A percentile compares a stretch with the other conserved stretches of the same genome.
These are phyloP conservation scores for Colletotrichum tropicale DNA, from an alignment of 2,329 filamentous ascomycete genomes.

Conservation along the genomic window DNA sequence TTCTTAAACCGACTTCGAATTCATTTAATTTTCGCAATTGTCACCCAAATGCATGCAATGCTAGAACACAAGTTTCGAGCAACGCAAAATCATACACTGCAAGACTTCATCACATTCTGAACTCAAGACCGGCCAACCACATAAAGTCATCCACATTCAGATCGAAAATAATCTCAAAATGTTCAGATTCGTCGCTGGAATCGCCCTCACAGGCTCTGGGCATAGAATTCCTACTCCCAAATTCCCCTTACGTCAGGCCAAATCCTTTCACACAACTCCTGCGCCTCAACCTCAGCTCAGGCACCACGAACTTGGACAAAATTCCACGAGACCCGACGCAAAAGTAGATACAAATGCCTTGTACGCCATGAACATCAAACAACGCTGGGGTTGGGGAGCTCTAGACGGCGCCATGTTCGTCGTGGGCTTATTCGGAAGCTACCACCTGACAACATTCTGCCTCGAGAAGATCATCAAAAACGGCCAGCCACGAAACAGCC, in stretches of 20 bases:
- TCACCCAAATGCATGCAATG: too few relatives aligned
- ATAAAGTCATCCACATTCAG: not conserved
- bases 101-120: not conserved
- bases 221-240: fast-evolving
- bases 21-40: too few relatives aligned
- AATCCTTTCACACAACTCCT: not conserved
- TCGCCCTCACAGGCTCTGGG: not conserved
- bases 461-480: not conserved
- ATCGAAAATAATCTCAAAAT: not conserved
- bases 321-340: fast-evolving
- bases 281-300: not conserved
- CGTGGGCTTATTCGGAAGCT: not conserved
- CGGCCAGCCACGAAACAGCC: not conserved
- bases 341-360: fast-evolving
- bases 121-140: not conserved
- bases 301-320: not conserved
- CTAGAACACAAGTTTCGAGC: fast-evolving
- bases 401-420: not conserved
- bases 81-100: too few relatives aligned
- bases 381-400: not conserved
- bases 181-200: fast-evolving
- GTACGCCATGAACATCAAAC: not conserved
- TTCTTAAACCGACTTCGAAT: not conserved
- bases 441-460: not conserved
- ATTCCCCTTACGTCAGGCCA: fast-evolving